Base-by-base conservation (phyloP, 345 rosid genomes). In the Clausena lansium region DNA sequence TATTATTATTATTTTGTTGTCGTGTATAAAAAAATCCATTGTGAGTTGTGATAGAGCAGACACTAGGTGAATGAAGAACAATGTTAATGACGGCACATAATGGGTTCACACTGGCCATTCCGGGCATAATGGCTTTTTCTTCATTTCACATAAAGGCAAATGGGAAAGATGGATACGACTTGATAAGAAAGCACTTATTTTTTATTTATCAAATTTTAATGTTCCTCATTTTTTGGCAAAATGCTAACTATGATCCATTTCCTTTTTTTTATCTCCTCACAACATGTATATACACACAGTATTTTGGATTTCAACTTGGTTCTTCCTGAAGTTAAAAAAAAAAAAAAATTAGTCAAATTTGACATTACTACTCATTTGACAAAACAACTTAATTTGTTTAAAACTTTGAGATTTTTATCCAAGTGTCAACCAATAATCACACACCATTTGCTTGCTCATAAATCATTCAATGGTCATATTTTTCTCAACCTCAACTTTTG, bases 41-140 rank as follows among this genome's bases (percentile, higher is more conserved):
- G 60, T 55, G 60, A 55, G 4, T 22, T 6, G 60, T 55, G 60
- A 55, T 7, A 6, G 60, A 55, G 2, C 14, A 55, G 8, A 54
- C 41, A 36, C 24, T 4, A 1, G 20, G 50, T 2, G 64, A 41
- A 45, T n/a, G 33, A 28, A 0, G 1, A 59, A n/a, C 1, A 50
- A 52, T 52, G 32, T 62, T 54, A 45, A 14, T 19, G 61, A 55
- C 63, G 75, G 80, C 85, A 24, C 13, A 76, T 50, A 17, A 11
- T 79, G 66, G 61, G 61, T 83, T 73, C 83, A 79, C 80, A 76
- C 80, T 61, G 13, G 17, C 1, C 57, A 13, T 30, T 70, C 68
- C 72, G 45, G 55, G 73, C 81, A 77, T 52, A 73, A 35, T 36
- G 61, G 76, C 78, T 73, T 77, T 77, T 47, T 66, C 2, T 6